These are phyloP conservation scores for Phanerodontia chrysosporium DNA, from an alignment of 768 basidiomycete species.

Conservation along the genomic window DNA sequence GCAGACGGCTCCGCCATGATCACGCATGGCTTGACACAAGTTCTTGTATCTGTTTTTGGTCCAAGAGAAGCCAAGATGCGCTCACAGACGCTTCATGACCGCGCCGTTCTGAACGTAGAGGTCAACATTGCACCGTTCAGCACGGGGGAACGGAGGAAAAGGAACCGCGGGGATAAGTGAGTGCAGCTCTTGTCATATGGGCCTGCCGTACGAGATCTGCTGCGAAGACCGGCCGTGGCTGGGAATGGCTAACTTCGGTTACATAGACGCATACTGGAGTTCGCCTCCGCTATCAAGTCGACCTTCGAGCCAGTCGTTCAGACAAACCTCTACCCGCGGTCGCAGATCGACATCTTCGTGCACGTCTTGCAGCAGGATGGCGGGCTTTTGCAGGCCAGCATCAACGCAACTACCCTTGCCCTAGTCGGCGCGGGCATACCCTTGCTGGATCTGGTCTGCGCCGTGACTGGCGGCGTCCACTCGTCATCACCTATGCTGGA, in stretches of 20 bases:
- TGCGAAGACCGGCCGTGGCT: background rate
- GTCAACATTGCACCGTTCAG: conserved; percentile 86
- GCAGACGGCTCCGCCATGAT: conserved; percentile 86
- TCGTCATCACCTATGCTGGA: conserved; percentile 80
- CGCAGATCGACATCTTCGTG: conserved; percentile 88
- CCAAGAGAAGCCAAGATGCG: conserved; percentile 85
- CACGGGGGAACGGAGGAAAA: conserved; percentile 70
- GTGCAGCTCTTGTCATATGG: conserved; percentile 25
- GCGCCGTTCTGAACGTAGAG: conserved; percentile 87
- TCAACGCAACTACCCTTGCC: conserved; percentile 93
- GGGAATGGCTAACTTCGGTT: conserved; percentile 3
- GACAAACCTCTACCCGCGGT: conserved; percentile 86
- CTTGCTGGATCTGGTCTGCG: conserved; percentile 85
- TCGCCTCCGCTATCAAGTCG: conserved; percentile 81
- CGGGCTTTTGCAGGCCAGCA: conserved; percentile 69
- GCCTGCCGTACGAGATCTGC: background rate
- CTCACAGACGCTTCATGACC: conserved; percentile 79
- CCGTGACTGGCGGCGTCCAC: conserved; percentile 82
- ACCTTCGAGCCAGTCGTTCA: conserved; percentile 97
- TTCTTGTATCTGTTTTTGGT: conserved; percentile 85
- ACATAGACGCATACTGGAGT: conserved; percentile 77
- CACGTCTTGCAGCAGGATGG: conserved; percentile 95
- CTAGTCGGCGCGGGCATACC: conserved; percentile 89
- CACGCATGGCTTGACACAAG: conserved; percentile 87
- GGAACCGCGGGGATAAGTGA: conserved; percentile 84